Percentiles rank a stretch among this genome's conserved stretches.
These are phyloP conservation scores for Emmonsiellopsis sp. DNA, from an alignment of 2,329 filamentous ascomycete species.

Conservation along the genomic window DNA sequence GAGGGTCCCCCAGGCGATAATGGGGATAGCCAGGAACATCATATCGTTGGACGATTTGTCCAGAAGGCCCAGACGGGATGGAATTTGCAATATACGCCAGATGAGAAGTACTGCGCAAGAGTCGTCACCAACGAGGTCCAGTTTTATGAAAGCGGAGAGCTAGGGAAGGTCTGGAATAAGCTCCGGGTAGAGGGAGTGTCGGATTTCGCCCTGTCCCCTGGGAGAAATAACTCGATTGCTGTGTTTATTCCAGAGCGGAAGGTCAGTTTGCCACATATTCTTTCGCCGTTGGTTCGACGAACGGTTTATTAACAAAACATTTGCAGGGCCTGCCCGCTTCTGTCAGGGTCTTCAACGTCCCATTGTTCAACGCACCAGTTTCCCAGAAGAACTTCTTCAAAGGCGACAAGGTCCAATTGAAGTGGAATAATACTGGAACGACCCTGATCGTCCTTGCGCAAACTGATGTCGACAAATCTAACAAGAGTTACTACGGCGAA, in stretches of 20 bases:
- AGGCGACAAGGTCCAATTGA: conserved; percentile 95
- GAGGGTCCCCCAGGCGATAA: conserved; percentile 50
- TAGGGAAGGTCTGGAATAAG: conserved; percentile 89
- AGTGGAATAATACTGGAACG: conserved; percentile 92
- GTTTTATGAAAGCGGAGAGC: conserved; percentile 82
- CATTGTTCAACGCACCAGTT: conserved; percentile 69
- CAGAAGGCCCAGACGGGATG: conserved; percentile 93
- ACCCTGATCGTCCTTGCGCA: conserved; percentile 90
- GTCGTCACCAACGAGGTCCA: conserved; percentile 95
- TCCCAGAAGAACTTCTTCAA: conserved; percentile 99
- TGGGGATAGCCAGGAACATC: conserved; percentile 51
- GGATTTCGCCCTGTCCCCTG: conserved; percentile 83
- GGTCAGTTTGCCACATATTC: conserved; percentile 41
- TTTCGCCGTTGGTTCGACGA: not conserved
- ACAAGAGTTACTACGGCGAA: conserved; percentile 99
- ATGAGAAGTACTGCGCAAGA: conserved; percentile 89
- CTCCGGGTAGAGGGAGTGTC: conserved; percentile 81
- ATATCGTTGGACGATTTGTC: conserved; percentile 76
- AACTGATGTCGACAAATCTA: conserved; percentile 95
- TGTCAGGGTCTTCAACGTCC: conserved; percentile 90
- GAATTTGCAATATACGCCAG: conserved; percentile 93
- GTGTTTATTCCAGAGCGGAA: conserved; percentile 95
- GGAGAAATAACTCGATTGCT: conserved; percentile 82
- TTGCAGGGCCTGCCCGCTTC: conserved; percentile 80
- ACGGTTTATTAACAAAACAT: conserved; percentile 10